Percentiles rank a stretch among this genome's conserved stretches.
These are phyloP conservation scores for Scleroderma bovista DNA, from an alignment of 768 basidiomycete species.

Conservation along the genomic window DNA sequence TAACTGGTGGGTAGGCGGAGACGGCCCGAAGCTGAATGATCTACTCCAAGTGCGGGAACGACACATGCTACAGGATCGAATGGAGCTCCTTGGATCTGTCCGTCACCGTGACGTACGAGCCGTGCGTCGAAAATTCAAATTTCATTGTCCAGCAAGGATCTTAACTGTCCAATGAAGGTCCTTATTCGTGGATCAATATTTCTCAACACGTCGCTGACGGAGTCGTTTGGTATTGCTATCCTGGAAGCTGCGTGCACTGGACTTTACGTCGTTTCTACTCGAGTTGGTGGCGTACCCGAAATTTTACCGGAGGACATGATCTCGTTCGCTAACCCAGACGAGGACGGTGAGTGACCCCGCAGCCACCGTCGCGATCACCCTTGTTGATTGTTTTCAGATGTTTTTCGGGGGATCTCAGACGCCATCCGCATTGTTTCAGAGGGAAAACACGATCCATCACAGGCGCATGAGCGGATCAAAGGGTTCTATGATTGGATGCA, in stretches of 20 bases:
- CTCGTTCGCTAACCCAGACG: constrained; percentile 89
- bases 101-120: constrained; percentile 76
- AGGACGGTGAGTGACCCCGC: constrained; percentile 62
- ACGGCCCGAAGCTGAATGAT: constrained; percentile 93
- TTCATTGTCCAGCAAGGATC: background rate
- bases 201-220: constrained; percentile 93
- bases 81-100: constrained; percentile 83
- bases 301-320: constrained; percentile 93
- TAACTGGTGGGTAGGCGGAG: constrained; percentile 59
- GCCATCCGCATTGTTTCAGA: constrained; percentile 66
- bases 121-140: constrained; percentile 38
- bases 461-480: constrained; percentile 72
- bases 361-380: background rate
- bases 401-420: constrained; percentile 75
- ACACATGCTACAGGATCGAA: constrained; percentile 81
- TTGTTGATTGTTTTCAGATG: constrained; percentile 46
- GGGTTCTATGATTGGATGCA: constrained; percentile 85
- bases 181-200: constrained; percentile 84
- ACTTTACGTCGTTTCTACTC: constrained; percentile 88
- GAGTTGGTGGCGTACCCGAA: constrained; percentile 94
- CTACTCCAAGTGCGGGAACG: constrained; percentile 95
- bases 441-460: constrained; percentile 67
- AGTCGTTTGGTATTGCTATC: constrained; percentile 96
- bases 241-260: constrained; percentile 95
- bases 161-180: constrained; percentile 44